Evolutionary conservation across 306 rosid genomes (phyloP), one percentile per base, ranked within the genome.

Genomic region (Vicia faba): DNA sequence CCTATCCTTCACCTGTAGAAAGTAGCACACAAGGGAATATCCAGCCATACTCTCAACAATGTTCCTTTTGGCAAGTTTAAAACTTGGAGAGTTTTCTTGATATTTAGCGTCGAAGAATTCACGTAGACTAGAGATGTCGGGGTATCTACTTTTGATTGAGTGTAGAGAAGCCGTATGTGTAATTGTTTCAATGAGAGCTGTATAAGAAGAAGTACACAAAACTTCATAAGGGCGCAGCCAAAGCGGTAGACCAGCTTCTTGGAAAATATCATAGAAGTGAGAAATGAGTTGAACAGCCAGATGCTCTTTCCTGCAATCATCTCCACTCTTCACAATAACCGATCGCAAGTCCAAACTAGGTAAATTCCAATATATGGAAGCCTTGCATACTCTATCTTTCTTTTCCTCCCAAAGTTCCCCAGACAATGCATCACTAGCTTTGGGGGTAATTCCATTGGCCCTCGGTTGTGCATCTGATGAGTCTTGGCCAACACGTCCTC

Each of bases 21-120:
- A 84, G 91, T 90, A 95, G 85, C 99, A 95, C 72, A 95, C 96
- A 38, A 95, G 83, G 73, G 99, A 95, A 91, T 95, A 95, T 78
- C 99, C 99, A 51, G 99, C 99, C 99, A 90, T 90, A 76, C 99
- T 95, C 82, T 95, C 99, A 61, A 95, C 99, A 70, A 95, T 90
- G 86, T 91, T 95, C 78, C 97, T 86, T 97, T 95, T 97, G 29
- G 97, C 99, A 81, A 88, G 97, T 87, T 91, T 95, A 85, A 95
- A 95, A 84, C 92, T 88, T 7, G 97, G 89, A 63, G 99, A 95
- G 73, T 85, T 84, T 84, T 90, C 96, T 82, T 85, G 68, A 80
- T 90, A 88, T 86, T 95, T 95, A 64, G 96, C 92, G 79, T 76
- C 72, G 80, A 89, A 93, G 84, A 95, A 95, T 75, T 90, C 95